Percentiles rank a stretch among this genome's conserved stretches.
These are phyloP conservation scores for Pezicula neosporulosa DNA, from an alignment of 2,329 filamentous ascomycete species.

Conservation along the genomic window DNA sequence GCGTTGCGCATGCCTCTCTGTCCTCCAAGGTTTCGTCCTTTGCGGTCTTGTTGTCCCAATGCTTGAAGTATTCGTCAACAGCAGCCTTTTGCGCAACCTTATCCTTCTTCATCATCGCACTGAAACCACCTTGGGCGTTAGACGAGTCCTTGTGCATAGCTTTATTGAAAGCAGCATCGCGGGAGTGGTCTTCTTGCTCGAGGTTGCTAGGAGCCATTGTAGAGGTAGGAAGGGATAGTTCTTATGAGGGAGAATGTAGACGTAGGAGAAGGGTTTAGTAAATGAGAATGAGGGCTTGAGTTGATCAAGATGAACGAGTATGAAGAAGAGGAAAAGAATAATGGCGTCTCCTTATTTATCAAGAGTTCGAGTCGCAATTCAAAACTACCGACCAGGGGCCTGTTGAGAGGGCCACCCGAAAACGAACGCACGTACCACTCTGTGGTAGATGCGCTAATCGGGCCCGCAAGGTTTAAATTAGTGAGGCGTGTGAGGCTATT, in stretches of 20 bases:
- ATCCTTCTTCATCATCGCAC: slow-evolving; percentile 85
- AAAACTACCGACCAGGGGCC: not conserved
- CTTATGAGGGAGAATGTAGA: slow-evolving; percentile 1
- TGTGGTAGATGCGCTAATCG: not conserved
- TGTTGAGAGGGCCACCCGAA: not conserved
- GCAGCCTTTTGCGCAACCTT: slow-evolving; percentile 74
- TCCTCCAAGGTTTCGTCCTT: slow-evolving; percentile 79
- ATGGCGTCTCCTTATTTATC: not conserved
- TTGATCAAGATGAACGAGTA: not conserved
- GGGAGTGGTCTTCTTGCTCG: slow-evolving; percentile 77
- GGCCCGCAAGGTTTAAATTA: not conserved
- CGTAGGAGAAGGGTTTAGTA: not conserved
- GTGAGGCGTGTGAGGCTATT: not conserved
- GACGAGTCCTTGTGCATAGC: slow-evolving; percentile 75
- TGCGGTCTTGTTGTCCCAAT: slow-evolving; percentile 84
- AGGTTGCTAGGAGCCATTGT: slow-evolving; percentile 41
- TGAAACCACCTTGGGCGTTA: slow-evolving; percentile 66
- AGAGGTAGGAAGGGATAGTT: slow-evolving; percentile 3
- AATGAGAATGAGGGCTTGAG: slow-evolving; percentile 2
- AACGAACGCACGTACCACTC: not conserved
- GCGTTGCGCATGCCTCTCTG: slow-evolving; percentile 61
- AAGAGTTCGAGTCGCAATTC: not conserved
- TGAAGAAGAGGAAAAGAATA: not conserved
- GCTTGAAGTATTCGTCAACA: slow-evolving; percentile 93
- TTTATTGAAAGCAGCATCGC: slow-evolving; percentile 89